Evolutionary conservation across 1,284 basidiomycete genomes (phyloP), one percentile per base, ranked within the genome.

Genomic region (Cryptococcus wingfieldii): DNA sequence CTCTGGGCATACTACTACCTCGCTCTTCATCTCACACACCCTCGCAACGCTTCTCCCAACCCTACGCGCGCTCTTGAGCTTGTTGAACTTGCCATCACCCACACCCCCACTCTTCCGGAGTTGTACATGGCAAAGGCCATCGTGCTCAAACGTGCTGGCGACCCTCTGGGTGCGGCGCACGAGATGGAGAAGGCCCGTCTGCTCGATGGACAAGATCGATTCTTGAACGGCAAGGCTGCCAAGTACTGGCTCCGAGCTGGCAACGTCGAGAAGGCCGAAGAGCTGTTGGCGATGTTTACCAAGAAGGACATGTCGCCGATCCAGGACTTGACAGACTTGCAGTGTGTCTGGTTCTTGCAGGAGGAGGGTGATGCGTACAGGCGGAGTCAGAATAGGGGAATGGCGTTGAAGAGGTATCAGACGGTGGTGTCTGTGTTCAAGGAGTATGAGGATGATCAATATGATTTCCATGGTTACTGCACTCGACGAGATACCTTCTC

Each of bases 401-500:
- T 89, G 63, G 92, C 94, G 8, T 79, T 98, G 68, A 98, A 98
- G 80, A 85, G 87, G 66, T 95, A 90, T 67, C 82, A 84, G 54
- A 82, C 86, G 48, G 80, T 96, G 43, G 83, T 86, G 58, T 88
- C 90, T 86, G 80, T 87, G 14, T 97, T 96, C 75, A 83, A 88
- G 54, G 89, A 90, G 55, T 84, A 91, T 62, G 90, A 94, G 68
- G 92, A 98, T 64, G 96, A 98, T 72, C 94, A 98, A 77, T 95
- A 90, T 68, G 96, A 99, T 76, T 99, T 98, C 81, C 96, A 99
- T 75, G 86, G 87, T 7, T 99, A 98, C 77, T 90, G 90, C 65
- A 71, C 97, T 68, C 86, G 96, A 47, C 91, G 90, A 68, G 90
- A 88, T 72, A 96, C 90, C 3, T 78, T 98, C 39, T 86, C 86